Percentiles rank a stretch among this genome's conserved stretches.
Evolutionary conservation across 805 yeast genomes (phyloP).

Genomic region (Cyberlindnera subsufficiens): DNA sequence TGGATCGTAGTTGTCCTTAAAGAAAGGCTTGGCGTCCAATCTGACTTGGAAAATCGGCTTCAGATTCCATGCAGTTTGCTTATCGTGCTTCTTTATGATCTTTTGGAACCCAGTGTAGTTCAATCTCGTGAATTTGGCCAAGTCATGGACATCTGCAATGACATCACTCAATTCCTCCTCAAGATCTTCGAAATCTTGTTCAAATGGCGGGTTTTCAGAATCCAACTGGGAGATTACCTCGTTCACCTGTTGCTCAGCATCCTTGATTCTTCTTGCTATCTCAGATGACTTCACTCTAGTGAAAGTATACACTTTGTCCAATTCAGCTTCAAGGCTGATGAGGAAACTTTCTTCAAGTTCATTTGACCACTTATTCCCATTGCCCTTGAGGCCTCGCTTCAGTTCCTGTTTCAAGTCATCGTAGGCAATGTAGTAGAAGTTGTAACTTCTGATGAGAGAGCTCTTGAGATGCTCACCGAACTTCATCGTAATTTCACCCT

Average conservation of each 20-base stretch:
- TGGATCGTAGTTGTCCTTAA: constrained; percentile 88
- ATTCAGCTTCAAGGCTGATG: constrained; percentile 64
- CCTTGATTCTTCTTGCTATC: constrained; percentile 77
- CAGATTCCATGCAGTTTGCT: constrained; percentile 70
- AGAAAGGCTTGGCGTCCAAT: constrained; percentile 89
- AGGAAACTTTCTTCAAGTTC: constrained; percentile 79
- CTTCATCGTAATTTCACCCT: constrained; percentile 50
- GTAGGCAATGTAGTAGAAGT: constrained; percentile 85
- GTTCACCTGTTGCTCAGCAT: constrained; percentile 67
- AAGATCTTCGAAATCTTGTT: constrained; percentile 64
- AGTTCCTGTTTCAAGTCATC: constrained; percentile 84
- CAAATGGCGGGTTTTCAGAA: constrained; percentile 43
- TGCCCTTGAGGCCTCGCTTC: constrained; percentile 58
- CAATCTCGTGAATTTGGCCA: constrained; percentile 87
- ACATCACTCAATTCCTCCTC: constrained; percentile 79
- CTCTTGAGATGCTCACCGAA: constrained; percentile 91
- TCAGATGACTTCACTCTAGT: constrained; percentile 85
- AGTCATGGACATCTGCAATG: constrained; percentile 95
- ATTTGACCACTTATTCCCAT: constrained; percentile 63
- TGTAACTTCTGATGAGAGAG: constrained; percentile 84
- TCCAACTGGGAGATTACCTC: constrained; percentile 56
- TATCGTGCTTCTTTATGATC: constrained; percentile 94
- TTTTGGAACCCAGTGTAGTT: constrained; percentile 97
- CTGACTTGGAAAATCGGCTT: constrained; percentile 93
- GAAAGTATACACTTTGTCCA: constrained; percentile 90